Evolutionary conservation across 1,284 basidiomycete genomes (phyloP).

Genomic region (Tilletia caries): DNA sequence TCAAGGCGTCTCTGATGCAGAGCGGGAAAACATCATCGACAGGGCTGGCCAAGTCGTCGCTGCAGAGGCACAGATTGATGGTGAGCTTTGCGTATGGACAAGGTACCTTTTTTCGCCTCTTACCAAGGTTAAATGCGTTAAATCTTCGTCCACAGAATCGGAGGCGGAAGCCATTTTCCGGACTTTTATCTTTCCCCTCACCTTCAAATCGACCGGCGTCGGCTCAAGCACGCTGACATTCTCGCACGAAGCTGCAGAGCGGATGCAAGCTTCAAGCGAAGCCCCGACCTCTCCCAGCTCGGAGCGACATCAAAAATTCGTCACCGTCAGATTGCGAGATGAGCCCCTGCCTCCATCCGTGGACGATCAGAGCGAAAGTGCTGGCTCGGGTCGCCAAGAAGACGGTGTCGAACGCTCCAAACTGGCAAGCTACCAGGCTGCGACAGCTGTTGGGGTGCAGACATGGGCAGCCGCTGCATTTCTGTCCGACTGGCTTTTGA

Average conservation of each 20-base stretch:
- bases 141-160: neutral
- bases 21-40: neutral
- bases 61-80: neutral
- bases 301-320: neutral
- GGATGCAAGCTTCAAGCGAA: too few relatives aligned
- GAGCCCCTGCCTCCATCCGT: neutral
- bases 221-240: too few relatives aligned
- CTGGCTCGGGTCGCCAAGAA: neutral
- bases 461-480: slow-evolving; percentile 5
- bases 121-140: too few relatives aligned
- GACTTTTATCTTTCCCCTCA: neutral
- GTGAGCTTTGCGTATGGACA: neutral
- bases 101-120: too few relatives aligned
- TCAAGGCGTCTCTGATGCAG: neutral
- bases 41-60: neutral
- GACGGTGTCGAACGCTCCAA: neutral
- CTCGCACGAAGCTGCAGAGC: too few relatives aligned
- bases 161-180: neutral
- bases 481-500: neutral
- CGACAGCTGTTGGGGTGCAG: neutral
- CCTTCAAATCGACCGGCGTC: too few relatives aligned
- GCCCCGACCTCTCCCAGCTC: too few relatives aligned
- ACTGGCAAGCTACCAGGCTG: neutral
- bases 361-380: neutral
- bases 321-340: neutral